A percentile compares a stretch with the other conserved stretches of the same genome.
These are phyloP conservation scores for Teratosphaeria viscida DNA, from an alignment of 2,329 filamentous ascomycete genomes.

Conservation along the genomic window DNA sequence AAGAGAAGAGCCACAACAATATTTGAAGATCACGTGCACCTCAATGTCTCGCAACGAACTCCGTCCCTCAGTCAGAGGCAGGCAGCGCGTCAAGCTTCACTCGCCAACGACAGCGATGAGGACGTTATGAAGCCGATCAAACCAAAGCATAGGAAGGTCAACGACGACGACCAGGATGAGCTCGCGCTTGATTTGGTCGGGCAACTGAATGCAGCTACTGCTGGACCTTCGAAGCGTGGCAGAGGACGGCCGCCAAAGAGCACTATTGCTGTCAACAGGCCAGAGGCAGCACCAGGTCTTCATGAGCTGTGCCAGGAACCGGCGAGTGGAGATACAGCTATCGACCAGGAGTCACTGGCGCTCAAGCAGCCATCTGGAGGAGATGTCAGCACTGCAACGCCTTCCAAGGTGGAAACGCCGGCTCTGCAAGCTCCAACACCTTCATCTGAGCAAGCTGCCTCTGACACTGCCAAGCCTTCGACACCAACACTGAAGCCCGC, in stretches of 20 bases:
- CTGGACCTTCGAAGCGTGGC: conserved; percentile 29
- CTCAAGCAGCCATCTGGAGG: neutral
- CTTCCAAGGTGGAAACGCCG: conserved; percentile 1
- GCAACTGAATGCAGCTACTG: neutral
- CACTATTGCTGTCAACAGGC: neutral
- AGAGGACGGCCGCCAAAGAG: conserved; percentile 25
- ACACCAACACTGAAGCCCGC: conserved; percentile 2
- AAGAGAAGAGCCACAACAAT: conserved; percentile 25
- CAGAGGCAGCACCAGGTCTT: neutral
- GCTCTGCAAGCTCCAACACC: conserved; percentile 3
- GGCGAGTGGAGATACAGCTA: neutral
- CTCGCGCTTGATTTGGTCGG: conserved; percentile 8
- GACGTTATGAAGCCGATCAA: conserved; percentile 1
- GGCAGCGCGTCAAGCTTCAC: conserved; percentile 16
- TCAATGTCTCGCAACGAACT: conserved; percentile 8
- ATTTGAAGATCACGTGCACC: conserved; percentile 24
- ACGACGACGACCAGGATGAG: conserved; percentile 16
- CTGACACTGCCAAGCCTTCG: conserved; percentile 7
- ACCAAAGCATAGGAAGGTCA: conserved; percentile 9
- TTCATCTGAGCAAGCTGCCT: conserved; percentile 6
- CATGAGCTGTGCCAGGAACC: neutral
- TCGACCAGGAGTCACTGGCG: neutral
- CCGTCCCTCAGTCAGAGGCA: conserved; percentile 25
- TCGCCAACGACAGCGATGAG: conserved; percentile 9
- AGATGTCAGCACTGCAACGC: neutral